Evolutionary conservation across 768 basidiomycete species (phyloP).

Genomic region (Naematelia aurantialba): DNA sequence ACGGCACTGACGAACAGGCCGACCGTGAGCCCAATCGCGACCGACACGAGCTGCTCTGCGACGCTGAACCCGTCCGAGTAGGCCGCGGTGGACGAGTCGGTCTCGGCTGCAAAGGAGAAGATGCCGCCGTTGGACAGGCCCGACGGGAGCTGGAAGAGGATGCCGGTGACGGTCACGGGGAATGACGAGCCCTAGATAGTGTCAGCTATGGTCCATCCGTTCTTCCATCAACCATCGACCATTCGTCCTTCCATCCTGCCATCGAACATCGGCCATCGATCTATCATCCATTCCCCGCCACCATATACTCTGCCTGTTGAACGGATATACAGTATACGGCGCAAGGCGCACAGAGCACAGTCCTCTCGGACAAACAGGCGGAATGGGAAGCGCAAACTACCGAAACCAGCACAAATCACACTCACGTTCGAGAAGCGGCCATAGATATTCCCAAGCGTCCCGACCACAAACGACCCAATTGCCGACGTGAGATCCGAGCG

Average conservation of each 20-base stretch:
- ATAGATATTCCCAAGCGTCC: slow-evolving; percentile 72
- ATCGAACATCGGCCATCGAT: too few relatives aligned
- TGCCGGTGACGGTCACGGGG: slow-evolving; percentile 75
- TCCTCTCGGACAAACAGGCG: not conserved
- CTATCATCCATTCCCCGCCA: too few relatives aligned
- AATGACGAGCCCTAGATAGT: slow-evolving; percentile 57
- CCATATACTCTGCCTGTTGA: too few relatives aligned
- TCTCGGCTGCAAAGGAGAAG: slow-evolving; percentile 55
- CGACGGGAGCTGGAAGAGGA: slow-evolving; percentile 79
- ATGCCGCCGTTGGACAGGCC: slow-evolving; percentile 77
- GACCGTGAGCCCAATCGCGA: slow-evolving; percentile 64
- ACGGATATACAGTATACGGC: too few relatives aligned
- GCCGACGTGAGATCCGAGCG: slow-evolving; percentile 76
- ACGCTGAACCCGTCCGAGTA: slow-evolving; percentile 64
- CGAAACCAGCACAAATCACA: not conserved
- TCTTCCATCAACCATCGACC: too few relatives aligned
- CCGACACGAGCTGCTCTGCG: slow-evolving; percentile 70
- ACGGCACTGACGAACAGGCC: slow-evolving; percentile 69
- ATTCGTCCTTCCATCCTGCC: too few relatives aligned
- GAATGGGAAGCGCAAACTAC: too few relatives aligned
- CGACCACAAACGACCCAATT: slow-evolving; percentile 77
- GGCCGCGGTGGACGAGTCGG: slow-evolving; percentile 44
- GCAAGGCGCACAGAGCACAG: too few relatives aligned
- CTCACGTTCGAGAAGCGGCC: slow-evolving; percentile 65
- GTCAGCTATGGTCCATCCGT: too few relatives aligned